A percentile compares a stretch with the other conserved stretches of the same genome.
These are phyloP conservation scores for Trichoderma sp. DNA, from an alignment of 2,329 filamentous ascomycete genomes.

Conservation along the genomic window DNA sequence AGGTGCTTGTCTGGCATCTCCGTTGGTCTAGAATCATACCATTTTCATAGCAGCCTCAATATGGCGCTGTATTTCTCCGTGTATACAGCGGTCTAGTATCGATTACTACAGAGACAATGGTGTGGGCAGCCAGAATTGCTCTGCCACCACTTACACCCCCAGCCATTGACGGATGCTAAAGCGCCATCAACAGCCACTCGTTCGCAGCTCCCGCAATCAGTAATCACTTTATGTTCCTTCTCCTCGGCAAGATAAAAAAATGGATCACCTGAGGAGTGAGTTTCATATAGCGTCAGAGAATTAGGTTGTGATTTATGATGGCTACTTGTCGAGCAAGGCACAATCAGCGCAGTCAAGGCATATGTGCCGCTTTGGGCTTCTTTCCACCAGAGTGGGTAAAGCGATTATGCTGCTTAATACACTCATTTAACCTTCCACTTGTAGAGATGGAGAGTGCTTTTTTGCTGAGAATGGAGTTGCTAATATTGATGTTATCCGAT, in stretches of 20 bases:
- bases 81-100: too few relatives aligned
- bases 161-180: slow-evolving; percentile 13
- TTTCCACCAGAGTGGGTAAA: background rate
- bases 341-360: background rate
- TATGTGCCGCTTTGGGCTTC: background rate
- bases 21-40: slow-evolving; percentile 1
- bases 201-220: background rate
- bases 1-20: background rate
- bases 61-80: background rate
- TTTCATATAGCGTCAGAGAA: slow-evolving; percentile 5
- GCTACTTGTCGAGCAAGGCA: background rate
- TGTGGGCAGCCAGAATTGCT: background rate
- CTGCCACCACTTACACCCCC: background rate
- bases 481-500: background rate
- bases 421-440: background rate
- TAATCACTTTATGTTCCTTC: background rate
- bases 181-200: slow-evolving; percentile 21
- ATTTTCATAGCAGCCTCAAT: background rate
- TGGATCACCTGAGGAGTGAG: slow-evolving; percentile 5
- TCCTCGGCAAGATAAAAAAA: background rate
- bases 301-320: background rate
- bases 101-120: background rate
- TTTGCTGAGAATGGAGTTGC: background rate
- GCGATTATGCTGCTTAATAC: background rate
- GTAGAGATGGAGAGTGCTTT: background rate